These are phyloP conservation scores for Aegle marmelos DNA, from an alignment of 345 rosid species.

Conservation along the genomic window DNA sequence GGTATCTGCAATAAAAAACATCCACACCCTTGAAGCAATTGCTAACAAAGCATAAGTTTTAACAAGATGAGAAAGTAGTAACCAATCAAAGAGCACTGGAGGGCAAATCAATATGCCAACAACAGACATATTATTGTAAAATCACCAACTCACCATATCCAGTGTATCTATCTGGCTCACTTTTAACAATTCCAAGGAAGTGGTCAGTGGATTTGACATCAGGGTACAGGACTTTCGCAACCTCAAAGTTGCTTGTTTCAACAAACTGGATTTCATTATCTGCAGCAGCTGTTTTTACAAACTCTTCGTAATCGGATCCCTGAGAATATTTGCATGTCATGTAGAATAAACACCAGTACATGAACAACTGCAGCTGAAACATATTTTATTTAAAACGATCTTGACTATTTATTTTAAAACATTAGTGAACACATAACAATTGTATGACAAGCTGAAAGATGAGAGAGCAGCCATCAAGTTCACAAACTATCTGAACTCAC, in stretches of 20 bases:
- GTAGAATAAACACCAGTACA: not conserved
- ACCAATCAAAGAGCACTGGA: not conserved
- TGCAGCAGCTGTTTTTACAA: constrained; percentile 60
- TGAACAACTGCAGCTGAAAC: not conserved
- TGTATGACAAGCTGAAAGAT: not conserved
- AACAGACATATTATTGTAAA: not conserved
- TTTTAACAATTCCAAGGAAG: constrained; percentile 76
- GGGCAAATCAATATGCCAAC: not conserved
- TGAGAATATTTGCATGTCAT: constrained; percentile 17
- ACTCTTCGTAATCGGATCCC: constrained; percentile 68
- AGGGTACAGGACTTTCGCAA: constrained; percentile 64
- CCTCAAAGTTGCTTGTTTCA: constrained; percentile 39
- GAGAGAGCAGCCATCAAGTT: not conserved
- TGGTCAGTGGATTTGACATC: constrained; percentile 28
- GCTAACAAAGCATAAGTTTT: not conserved
- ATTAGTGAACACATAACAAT: not conserved
- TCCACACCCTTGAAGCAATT: not conserved
- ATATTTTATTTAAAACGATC: not conserved
- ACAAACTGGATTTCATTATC: constrained; percentile 75
- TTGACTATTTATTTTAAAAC: not conserved
- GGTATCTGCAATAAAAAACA: not conserved
- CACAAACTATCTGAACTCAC: not conserved
- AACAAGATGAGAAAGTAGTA: not conserved
- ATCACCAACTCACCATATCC: constrained; percentile 54
- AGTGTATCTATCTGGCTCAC: constrained; percentile 73